Percentiles rank a stretch among this genome's conserved stretches.
Evolutionary conservation across 345 rosid genomes (phyloP).

Genomic region (Gossypium stocksii): DNA sequence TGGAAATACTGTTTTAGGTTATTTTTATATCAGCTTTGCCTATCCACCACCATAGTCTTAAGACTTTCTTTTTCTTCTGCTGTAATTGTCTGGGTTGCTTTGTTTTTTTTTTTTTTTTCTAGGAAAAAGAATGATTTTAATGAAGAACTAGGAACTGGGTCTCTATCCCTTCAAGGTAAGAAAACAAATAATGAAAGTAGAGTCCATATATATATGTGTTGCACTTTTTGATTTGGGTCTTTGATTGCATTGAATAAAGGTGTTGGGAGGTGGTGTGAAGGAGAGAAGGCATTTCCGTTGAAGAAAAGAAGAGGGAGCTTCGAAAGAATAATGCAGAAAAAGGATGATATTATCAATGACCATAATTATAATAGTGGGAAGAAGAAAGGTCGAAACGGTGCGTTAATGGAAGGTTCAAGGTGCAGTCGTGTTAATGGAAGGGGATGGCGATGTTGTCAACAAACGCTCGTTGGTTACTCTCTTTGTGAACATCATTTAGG

Average conservation of each 20-base stretch:
- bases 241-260: constrained; percentile 21
- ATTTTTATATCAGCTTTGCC: constrained; percentile 40
- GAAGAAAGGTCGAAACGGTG: constrained; percentile 52
- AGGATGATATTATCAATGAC: background rate
- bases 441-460: constrained; percentile 97
- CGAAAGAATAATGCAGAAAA: background rate
- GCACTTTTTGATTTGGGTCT: background rate
- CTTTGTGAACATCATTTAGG: constrained; percentile 97
- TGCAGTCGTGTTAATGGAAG: constrained; percentile 97
- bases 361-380: constrained; percentile 20
- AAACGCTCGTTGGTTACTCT: constrained; percentile 86
- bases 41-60: constrained; percentile 28
- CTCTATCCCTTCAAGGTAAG: constrained; percentile 47
- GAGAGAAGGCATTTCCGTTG: constrained; percentile 42
- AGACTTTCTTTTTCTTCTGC: constrained; percentile 16
- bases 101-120: constrained; percentile 13
- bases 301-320: constrained; percentile 58
- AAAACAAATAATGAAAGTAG: background rate
- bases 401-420: constrained; percentile 72
- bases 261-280: constrained; percentile 39
- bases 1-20: constrained; percentile 44
- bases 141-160: constrained; percentile 26
- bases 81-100: constrained; percentile 26
- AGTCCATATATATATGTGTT: background rate
- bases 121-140: constrained; percentile 30